Conservation (phyloP, 2,329 filamentous ascomycete genomes). For the Sodiomyces alkalinus region DNA sequence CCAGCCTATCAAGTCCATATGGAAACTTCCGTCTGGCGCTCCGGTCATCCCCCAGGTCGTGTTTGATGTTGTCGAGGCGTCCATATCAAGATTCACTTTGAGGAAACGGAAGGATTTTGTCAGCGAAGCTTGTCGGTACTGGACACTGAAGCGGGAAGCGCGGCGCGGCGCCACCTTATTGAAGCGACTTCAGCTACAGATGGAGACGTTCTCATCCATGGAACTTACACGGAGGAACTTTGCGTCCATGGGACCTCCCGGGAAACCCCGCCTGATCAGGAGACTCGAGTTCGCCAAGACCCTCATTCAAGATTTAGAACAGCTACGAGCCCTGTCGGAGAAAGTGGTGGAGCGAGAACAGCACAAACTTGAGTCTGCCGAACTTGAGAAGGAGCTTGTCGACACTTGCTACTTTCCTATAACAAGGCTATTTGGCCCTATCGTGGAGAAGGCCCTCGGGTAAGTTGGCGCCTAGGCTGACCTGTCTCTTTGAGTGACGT, state of each 20-base stretch:
- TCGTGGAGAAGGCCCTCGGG: conserved; percentile 67
- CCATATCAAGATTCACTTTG: conserved; percentile 64
- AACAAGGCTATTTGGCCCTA: conserved; percentile 56
- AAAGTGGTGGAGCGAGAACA: conserved; percentile 62
- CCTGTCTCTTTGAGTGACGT: not conserved
- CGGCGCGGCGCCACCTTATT: conserved; percentile 80
- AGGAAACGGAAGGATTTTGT: conserved; percentile 85
- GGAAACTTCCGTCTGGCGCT: conserved; percentile 88
- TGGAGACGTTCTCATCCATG: conserved; percentile 95
- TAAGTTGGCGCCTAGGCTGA: conserved; percentile 44
- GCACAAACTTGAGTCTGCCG: conserved; percentile 60
- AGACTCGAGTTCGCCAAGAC: conserved; percentile 79
- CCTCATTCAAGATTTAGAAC: conserved; percentile 61
- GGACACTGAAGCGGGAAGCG: conserved; percentile 92
- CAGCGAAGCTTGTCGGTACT: conserved; percentile 88
- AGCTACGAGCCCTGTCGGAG: conserved; percentile 54
- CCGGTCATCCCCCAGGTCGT: conserved; percentile 86
- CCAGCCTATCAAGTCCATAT: conserved; percentile 51
- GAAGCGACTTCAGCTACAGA: conserved; percentile 83
- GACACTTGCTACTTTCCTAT: conserved; percentile 89
- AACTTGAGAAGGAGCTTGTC: conserved; percentile 64
- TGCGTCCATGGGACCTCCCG: conserved; percentile 80
- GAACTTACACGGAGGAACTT: conserved; percentile 93
- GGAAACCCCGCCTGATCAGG: conserved; percentile 59
- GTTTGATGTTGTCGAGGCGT: conserved; percentile 70